A percentile compares a stretch with the other conserved stretches of the same genome.
Conservation (phyloP, 768 basidiomycete genomes). For the Clavulina sp. region DNA sequence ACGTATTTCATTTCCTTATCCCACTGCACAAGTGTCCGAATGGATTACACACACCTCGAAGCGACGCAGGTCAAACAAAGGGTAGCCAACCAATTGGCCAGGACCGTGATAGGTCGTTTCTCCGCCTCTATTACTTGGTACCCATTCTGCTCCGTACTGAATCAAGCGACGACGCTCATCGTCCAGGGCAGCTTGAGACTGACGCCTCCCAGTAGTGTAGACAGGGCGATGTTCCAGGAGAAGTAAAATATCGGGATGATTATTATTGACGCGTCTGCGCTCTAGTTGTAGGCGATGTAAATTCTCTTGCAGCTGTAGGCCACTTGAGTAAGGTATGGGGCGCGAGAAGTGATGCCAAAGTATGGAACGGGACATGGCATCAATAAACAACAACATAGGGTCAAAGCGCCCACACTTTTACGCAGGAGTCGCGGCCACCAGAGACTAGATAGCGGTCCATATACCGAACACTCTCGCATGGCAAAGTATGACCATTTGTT, state of each 20-base stretch:
- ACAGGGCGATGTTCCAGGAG: conserved; percentile 85
- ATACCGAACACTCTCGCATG: conserved; percentile 76
- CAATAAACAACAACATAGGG: background rate
- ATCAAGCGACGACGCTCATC: conserved; percentile 49
- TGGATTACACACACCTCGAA: conserved; percentile 35
- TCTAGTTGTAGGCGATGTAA: conserved; percentile 49
- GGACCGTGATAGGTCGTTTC: conserved; percentile 96
- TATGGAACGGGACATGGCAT: conserved; percentile 26
- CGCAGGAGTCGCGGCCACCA: conserved; percentile 67
- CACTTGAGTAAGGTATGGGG: conserved; percentile 61
- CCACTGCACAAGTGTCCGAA: background rate
- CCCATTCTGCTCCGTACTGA: conserved; percentile 72
- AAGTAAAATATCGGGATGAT: conserved; percentile 44
- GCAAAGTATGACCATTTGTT: conserved; percentile 87
- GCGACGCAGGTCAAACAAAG: conserved; percentile 74
- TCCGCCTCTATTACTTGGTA: conserved; percentile 68
- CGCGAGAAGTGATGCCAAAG: conserved; percentile 57
- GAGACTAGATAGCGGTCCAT: conserved; percentile 92
- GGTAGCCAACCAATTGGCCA: conserved; percentile 92
- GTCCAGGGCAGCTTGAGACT: conserved; percentile 40
- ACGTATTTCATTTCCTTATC: background rate
- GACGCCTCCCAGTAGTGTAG: conserved; percentile 86
- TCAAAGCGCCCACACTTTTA: conserved; percentile 91
- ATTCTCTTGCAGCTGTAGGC: conserved; percentile 51
- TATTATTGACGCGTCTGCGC: conserved; percentile 25